These are phyloP conservation scores for Zygnema cylindricum DNA, from an alignment of 139 green algal species.

Conservation along the genomic window DNA sequence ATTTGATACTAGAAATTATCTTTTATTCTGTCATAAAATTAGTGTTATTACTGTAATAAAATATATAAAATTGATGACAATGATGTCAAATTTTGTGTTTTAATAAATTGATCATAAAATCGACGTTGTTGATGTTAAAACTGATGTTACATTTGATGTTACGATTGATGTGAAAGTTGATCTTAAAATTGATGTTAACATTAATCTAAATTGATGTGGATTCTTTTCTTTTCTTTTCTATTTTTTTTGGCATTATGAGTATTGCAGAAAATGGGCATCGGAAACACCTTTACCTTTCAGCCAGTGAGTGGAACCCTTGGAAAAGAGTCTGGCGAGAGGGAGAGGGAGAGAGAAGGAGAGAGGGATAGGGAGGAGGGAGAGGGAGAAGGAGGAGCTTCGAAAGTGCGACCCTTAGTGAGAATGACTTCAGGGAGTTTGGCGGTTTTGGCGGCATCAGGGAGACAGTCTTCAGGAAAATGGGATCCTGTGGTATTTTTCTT, in stretches of 20 bases:
- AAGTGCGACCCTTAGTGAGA: background rate
- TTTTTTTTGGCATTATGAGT: background rate
- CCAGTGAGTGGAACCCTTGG: background rate
- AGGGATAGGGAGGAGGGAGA: background rate
- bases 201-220: background rate
- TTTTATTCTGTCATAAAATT: no score
- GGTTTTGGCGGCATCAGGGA: no score
- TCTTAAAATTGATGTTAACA: background rate
- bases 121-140: no score
- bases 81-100: background rate
- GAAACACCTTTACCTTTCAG: background rate
- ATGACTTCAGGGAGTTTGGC: no score
- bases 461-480: no score
- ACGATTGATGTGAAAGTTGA: background rate
- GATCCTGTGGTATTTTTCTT: no score
- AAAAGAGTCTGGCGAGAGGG: background rate
- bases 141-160: no score
- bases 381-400: background rate
- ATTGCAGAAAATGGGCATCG: background rate
- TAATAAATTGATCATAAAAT: no score
- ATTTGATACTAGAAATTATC: no score
- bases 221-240: slow-evolving; percentile 17
- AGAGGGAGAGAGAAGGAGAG: background rate
- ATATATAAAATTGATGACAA: no score
- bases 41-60: no score